Evolutionary conservation across 129 eudicot species (phyloP).

Genomic region (Logfia minima): DNA sequence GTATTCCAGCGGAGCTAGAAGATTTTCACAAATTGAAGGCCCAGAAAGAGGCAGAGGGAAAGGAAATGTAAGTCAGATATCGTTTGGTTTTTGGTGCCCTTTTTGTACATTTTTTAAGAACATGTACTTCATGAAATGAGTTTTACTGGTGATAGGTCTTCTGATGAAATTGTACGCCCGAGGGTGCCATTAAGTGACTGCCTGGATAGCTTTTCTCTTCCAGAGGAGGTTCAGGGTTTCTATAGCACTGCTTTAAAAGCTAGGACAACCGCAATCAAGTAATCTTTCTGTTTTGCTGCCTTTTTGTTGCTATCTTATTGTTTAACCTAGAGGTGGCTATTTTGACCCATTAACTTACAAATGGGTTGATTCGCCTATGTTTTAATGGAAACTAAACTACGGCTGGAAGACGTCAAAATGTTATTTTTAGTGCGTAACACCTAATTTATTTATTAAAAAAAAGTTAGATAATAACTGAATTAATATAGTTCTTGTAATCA

Average conservation of each 20-base stretch:
- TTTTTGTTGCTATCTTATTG: background rate
- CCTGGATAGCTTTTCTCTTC: conserved; percentile 64
- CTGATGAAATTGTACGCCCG: conserved; percentile 86
- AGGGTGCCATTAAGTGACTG: conserved; percentile 86
- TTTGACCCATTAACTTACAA: background rate
- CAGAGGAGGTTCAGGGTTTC: conserved; percentile 90
- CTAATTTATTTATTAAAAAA: background rate
- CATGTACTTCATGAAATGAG: background rate
- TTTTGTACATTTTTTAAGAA: background rate
- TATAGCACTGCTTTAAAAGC: conserved; percentile 81
- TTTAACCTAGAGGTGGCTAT: background rate
- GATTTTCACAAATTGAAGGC: conserved; percentile 63
- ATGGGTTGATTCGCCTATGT: background rate
- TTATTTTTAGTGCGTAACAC: background rate
- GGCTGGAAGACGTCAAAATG: background rate
- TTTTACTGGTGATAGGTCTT: conserved; percentile 43
- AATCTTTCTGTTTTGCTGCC: conserved; percentile 23
- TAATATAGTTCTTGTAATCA: too few relatives aligned
- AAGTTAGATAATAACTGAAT: background rate
- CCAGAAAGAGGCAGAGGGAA: conserved; percentile 54
- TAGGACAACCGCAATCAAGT: conserved; percentile 87
- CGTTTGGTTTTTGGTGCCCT: conserved; percentile 6
- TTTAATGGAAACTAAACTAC: too few relatives aligned
- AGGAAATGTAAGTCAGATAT: conserved; percentile 57
- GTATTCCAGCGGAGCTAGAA: conserved; percentile 65